These are phyloP conservation scores for Backusella mclennaniae DNA, from an alignment of 192 early-diverging fungal species.

Conservation along the genomic window DNA sequence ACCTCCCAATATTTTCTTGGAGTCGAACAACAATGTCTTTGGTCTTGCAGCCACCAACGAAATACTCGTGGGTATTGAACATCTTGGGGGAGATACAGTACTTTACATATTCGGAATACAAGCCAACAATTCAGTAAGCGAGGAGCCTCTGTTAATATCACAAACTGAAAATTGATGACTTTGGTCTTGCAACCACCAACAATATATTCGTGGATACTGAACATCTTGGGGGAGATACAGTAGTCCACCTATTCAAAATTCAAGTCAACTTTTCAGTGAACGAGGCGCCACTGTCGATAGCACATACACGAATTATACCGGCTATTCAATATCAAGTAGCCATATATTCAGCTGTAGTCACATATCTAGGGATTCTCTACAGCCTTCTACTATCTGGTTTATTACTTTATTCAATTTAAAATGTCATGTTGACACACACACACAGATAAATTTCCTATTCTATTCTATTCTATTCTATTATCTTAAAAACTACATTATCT, in stretches of 20 bases:
- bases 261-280: not conserved
- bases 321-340: too few relatives aligned
- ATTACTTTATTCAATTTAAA: too few relatives aligned
- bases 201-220: slow-evolving; percentile 30
- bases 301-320: not conserved
- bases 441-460: too few relatives aligned
- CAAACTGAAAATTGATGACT: slow-evolving; percentile 67
- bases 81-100: not conserved
- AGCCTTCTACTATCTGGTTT: too few relatives aligned
- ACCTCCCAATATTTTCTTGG: slow-evolving; percentile 77
- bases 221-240: not conserved
- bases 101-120: not conserved
- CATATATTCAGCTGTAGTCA: too few relatives aligned
- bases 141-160: not conserved
- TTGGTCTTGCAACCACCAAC: slow-evolving; percentile 66
- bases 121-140: not conserved
- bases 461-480: too few relatives aligned
- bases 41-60: slow-evolving; percentile 63
- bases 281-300: not conserved
- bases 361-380: too few relatives aligned
- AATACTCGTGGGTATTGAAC: slow-evolving; percentile 17
- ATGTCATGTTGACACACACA: too few relatives aligned
- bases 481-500: too few relatives aligned
- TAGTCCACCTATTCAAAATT: not conserved
- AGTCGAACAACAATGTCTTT: slow-evolving; percentile 62